Evolutionary conservation across 192 early-diverging fungal species (phyloP), one percentile per base, ranked within the genome.

Genomic region (Coemansia sp.): DNA sequence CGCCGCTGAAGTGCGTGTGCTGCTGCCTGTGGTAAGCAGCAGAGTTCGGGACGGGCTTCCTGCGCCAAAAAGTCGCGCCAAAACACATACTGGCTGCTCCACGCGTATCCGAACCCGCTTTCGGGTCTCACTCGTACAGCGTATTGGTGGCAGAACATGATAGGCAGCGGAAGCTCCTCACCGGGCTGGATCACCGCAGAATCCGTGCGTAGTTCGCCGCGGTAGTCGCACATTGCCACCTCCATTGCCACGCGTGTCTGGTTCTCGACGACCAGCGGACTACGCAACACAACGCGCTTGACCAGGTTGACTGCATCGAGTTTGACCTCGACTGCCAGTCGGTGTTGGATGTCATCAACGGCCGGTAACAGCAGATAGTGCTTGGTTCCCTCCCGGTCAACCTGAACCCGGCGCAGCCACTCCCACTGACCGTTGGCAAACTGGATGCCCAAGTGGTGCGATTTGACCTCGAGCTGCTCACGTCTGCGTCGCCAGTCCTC

Each of bases 401-500:
- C 89, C 42, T 84, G 67, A 34, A 97, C 83, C 9, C 85, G 85
- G 44, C 91, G 93, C 32, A 97, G 73, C 55, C 88, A 90, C 67
- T 98, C 94, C 93, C 94, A 96, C 48, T 78, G 67, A 3, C 86
- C 82, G 15, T 89, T 88, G 42, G 89, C 72, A 43, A 96, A 81
- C 68, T 94, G 92, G 11, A 95, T 57, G 22, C 86, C 91, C 10
- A 98, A 58, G 49, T 82, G 81, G 49, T 98, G 95, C 47, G 84
- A 85, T 28, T 77, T 61, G 32, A 55, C 66, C 41, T 65, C 64
- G 35, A 71, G 54, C 60, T 88, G 89, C 76, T 95, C 92, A 46
- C 95, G 86, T 68, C 88, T 83, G 29, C 82, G 85, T 46, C 90
- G 79, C 95, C 95, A 99, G 60, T 99, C 92, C 50, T 94, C 93